Base-by-base conservation (phyloP, 345 rosid species). In the Hirschfeldia incana region DNA sequence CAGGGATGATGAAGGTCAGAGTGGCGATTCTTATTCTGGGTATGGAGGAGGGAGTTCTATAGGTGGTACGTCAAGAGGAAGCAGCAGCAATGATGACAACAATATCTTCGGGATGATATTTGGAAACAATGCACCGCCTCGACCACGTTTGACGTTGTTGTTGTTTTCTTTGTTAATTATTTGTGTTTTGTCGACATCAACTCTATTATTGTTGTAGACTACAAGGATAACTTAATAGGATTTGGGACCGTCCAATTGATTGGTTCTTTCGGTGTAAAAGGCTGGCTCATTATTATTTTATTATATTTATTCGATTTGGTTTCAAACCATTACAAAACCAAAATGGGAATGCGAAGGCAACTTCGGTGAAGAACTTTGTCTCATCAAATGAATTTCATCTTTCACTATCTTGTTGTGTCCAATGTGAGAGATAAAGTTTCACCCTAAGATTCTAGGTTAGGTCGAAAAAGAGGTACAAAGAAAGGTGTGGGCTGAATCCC, bases 201-300 rank as follows among this genome's bases (percentile, higher is more conserved):
- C 83, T 70, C 34, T 70, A 80, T 80, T 80, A 80, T 75, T 80
- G 76, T 75, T 5, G 69, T 75, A 80, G 72, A 75, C 67, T 44
- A 53, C 11, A 69, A 64, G 63, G 68, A 64, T 57, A 74, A 51
- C 65, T 1, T 13, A 68, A 15, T 79, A 79, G 83, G 76, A 70
- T 80, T 74, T 70, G 79, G 79, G 67, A 75, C 76, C 72, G 30
- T 75, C 70, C 65, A 74, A 63, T 64, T 75, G 29, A 64, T 64
- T 70, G 72, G 75, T 74, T 73, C n/a, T 5, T 39, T 28, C 74
- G 59, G 65, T 74, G 70, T 74, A 74, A 74, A 67, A 63, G 57
- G 57, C 21, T 73, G 44, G 11, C 70, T 44, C 67, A 65, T 72
- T 72, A 72, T 78, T 71, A 4, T 44, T 28, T 4, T 34, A 34